Percentiles rank a stretch among this genome's conserved stretches.
phyloP scores from a whole-genome alignment of 352 stramenopile species.

The Phytophthora vignae region DNA sequence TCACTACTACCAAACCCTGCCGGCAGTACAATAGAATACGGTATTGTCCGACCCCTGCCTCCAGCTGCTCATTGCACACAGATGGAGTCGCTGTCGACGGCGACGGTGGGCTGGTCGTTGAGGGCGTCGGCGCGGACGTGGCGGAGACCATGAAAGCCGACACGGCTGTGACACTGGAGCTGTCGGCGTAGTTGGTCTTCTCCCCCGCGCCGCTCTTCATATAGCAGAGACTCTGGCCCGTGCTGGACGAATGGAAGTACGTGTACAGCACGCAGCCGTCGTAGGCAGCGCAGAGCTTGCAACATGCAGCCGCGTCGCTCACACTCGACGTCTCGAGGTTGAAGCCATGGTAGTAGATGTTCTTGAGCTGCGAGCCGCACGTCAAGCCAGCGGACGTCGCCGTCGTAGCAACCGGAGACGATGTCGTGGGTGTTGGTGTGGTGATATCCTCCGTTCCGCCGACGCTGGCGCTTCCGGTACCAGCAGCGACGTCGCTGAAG shows the following conservation, averaged over 20 bases:
- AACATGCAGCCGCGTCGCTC: constrained; percentile 38
- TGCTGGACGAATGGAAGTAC: constrained; percentile 44
- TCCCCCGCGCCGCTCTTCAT: constrained; percentile 37
- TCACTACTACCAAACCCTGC: no score
- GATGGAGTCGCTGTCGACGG: constrained; percentile 17
- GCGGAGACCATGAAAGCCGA: constrained; percentile 28
- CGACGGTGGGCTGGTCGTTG: constrained; percentile 18
- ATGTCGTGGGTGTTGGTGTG: background rate
- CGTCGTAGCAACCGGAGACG: background rate
- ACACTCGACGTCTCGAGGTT: constrained; percentile 39
- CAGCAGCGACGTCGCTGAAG: background rate
- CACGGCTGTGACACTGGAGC: constrained; percentile 33
- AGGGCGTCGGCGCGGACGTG: constrained; percentile 15
- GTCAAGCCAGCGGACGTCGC: constrained; percentile 7
- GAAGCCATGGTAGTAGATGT: constrained; percentile 48
- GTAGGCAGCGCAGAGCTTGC: constrained; percentile 35
- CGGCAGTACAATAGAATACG: no score
- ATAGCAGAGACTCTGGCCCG: constrained; percentile 39
- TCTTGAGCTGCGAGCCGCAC: constrained; percentile 41
- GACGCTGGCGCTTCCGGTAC: background rate
- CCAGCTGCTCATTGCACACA: constrained; percentile 23
- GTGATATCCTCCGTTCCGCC: background rate
- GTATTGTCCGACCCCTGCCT: no score
- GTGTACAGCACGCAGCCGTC: constrained; percentile 54
- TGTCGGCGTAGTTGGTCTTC: constrained; percentile 51